phyloP scores from a whole-genome alignment of 2,329 filamentous ascomycete species.

The Gaeumannomyces sp. region DNA sequence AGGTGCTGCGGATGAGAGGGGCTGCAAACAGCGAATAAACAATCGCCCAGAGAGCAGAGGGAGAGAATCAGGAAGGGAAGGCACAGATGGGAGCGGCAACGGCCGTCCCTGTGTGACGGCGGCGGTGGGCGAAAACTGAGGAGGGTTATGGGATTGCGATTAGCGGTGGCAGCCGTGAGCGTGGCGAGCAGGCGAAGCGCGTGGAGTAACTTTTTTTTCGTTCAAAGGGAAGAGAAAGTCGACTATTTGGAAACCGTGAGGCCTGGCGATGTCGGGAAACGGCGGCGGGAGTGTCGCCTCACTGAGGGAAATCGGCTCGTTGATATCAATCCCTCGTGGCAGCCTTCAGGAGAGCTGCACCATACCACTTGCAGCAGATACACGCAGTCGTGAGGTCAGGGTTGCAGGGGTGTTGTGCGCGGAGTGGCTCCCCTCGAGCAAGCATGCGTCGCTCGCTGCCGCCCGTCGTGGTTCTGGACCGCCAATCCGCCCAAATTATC shows the following conservation, averaged over 20 bases:
- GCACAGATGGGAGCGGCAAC: neutral
- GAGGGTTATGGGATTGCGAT: neutral
- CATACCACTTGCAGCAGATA: neutral
- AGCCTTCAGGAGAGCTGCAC: neutral
- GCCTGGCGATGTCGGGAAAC: neutral
- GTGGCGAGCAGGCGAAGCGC: neutral
- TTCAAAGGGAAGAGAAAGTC: neutral
- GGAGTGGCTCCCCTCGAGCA: neutral
- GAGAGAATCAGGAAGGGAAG: neutral
- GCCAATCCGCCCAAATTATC: conserved; percentile 1
- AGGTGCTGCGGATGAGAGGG: neutral
- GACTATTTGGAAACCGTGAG: neutral
- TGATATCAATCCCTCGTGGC: neutral
- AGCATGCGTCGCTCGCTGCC: too few species aligned
- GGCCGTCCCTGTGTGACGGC: neutral
- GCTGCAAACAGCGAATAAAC: neutral
- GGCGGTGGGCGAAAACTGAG: neutral
- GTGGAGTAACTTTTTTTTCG: neutral
- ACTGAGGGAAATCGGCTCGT: neutral
- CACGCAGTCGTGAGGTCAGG: conserved; percentile 1
- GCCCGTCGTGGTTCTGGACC: neutral
- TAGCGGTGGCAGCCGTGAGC: neutral
- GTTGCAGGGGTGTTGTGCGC: neutral
- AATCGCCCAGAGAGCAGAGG: neutral
- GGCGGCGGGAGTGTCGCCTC: neutral